A percentile compares a stretch with the other conserved stretches of the same genome.
Conservation (phyloP, 2,329 filamentous ascomycete genomes). For the Alternaria brassicae region DNA sequence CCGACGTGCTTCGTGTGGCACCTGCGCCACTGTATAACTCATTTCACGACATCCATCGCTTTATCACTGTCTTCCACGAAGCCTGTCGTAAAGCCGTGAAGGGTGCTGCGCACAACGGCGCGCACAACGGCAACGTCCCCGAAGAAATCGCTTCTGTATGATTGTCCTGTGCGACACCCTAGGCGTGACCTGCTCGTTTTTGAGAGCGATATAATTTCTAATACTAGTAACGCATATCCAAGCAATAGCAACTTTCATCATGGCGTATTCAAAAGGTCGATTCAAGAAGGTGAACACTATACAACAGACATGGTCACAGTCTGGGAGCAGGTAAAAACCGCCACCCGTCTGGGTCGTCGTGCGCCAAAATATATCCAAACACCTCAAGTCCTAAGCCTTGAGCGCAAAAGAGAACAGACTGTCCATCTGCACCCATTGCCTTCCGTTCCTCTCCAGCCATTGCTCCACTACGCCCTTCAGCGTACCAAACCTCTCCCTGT, state of each 20-base stretch:
- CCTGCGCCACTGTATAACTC: constrained; percentile 85
- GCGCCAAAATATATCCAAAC: background rate
- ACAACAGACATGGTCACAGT: constrained; percentile 7
- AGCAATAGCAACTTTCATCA: constrained; percentile 6
- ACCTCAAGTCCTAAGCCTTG: constrained; percentile 23
- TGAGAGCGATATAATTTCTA: constrained; percentile 11
- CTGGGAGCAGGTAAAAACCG: background rate
- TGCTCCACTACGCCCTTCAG: constrained; percentile 78
- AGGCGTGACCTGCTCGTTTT: background rate
- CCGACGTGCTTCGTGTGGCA: constrained; percentile 83
- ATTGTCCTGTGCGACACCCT: background rate
- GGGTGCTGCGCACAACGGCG: background rate
- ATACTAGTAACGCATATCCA: constrained; percentile 21
- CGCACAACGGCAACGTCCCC: constrained; percentile 6
- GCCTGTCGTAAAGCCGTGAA: constrained; percentile 54
- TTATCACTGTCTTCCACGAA: constrained; percentile 56
- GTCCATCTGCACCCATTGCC: constrained; percentile 95
- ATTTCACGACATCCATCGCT: constrained; percentile 70
- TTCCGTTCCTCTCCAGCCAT: constrained; percentile 87
- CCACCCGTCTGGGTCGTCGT: background rate
- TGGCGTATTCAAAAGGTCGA: constrained; percentile 2
- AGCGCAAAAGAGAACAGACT: constrained; percentile 73
- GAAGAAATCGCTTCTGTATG: constrained; percentile 21
- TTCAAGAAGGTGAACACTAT: constrained; percentile 7
- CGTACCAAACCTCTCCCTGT: constrained; percentile 78